A percentile compares a stretch with the other conserved stretches of the same genome.
Conservation (phyloP, 768 basidiomycete genomes). For the Cubamyces lactineus region DNA sequence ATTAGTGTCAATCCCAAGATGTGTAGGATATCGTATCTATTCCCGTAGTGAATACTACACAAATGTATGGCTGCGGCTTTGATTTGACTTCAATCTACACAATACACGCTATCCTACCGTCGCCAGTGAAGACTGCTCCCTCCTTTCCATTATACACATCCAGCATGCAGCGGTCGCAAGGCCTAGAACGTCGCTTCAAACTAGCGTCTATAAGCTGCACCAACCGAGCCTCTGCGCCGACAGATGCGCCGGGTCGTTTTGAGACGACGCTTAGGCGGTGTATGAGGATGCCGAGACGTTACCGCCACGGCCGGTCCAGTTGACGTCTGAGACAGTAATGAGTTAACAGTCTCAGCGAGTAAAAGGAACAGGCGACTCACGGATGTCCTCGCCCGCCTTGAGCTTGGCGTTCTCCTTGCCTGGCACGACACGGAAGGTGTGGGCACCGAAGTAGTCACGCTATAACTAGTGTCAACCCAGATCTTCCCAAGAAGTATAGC, state of each 20-base stretch:
- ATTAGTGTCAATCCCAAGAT: too few relatives aligned
- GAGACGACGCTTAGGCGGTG: constrained; percentile 49
- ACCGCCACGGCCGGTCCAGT: constrained; percentile 99
- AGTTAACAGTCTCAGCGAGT: not conserved
- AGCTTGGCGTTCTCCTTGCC: constrained; percentile 89
- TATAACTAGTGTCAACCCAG: constrained; percentile 31
- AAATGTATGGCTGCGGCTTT: not conserved
- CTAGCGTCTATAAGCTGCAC: constrained; percentile 9
- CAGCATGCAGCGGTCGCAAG: not conserved
- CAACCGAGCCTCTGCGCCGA: not conserved
- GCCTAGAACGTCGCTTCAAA: not conserved
- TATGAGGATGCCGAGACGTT: constrained; percentile 91
- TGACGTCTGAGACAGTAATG: constrained; percentile 68
- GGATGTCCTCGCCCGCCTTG: constrained; percentile 83
- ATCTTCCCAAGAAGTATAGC: not conserved
- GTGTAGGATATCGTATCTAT: not conserved
- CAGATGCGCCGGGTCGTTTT: not conserved
- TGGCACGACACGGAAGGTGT: constrained; percentile 94
- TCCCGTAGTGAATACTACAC: constrained; percentile 4
- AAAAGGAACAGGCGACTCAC: constrained; percentile 50
- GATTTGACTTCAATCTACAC: constrained; percentile 17
- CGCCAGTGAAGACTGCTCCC: constrained; percentile 2
- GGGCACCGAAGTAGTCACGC: constrained; percentile 99
- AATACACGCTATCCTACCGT: constrained; percentile 20
- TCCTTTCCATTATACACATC: constrained; percentile 1